phyloP scores from a whole-genome alignment of 2,329 filamentous ascomycete genomes.

The Pseudofabraea citricarpa region DNA sequence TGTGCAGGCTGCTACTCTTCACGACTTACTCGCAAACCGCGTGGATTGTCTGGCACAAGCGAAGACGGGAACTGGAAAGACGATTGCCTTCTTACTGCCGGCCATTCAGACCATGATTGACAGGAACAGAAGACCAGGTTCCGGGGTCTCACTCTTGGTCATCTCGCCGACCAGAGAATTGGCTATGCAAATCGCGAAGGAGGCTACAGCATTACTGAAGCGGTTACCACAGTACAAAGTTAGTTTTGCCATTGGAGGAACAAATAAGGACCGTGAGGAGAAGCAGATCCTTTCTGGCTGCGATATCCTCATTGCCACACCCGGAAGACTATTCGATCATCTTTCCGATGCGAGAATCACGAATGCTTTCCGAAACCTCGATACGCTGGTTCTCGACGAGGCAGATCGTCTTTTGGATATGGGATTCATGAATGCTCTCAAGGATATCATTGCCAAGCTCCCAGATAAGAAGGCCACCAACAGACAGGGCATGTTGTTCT shows the following conservation, averaged over 20 bases:
- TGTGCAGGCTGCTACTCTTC: constrained; percentile 82
- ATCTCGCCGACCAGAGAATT: constrained; percentile 78
- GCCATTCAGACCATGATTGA: constrained; percentile 66
- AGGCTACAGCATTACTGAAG: constrained; percentile 50
- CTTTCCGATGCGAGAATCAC: constrained; percentile 50
- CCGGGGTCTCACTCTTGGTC: constrained; percentile 65
- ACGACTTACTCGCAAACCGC: constrained; percentile 66
- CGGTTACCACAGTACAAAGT: constrained; percentile 38
- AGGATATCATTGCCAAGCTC: constrained; percentile 54
- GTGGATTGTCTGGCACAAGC: constrained; percentile 77
- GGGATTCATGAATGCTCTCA: constrained; percentile 67
- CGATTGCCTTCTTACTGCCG: constrained; percentile 85
- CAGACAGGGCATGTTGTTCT: constrained; percentile 68
- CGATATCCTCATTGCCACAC: constrained; percentile 85
- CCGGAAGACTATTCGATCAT: constrained; percentile 77
- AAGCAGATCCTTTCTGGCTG: constrained; percentile 68
- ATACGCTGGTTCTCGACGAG: constrained; percentile 92
- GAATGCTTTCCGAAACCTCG: constrained; percentile 54
- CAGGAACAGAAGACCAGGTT: constrained; percentile 29
- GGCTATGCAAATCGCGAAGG: constrained; percentile 73
- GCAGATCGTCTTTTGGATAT: constrained; percentile 98
- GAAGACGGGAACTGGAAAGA: constrained; percentile 96
- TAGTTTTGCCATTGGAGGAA: constrained; percentile 86
- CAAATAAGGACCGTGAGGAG: constrained; percentile 68
- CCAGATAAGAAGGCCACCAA: constrained; percentile 49